Percentiles rank a stretch among this genome's conserved stretches.
Evolutionary conservation across 1,139 yeast species (phyloP).

Genomic region (Suhomyces ambrosiae): DNA sequence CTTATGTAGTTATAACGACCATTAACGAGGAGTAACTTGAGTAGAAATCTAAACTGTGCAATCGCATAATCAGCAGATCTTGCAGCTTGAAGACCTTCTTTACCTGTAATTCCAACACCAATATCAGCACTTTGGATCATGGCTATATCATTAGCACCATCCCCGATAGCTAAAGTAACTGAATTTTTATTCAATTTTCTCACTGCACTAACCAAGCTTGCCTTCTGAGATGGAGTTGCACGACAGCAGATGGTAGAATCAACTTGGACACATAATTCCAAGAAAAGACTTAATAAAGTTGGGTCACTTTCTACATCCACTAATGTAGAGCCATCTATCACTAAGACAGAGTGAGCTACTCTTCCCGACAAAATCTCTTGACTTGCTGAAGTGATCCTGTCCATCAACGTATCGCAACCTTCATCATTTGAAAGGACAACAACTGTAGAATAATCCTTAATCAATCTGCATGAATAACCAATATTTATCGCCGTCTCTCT

Average conservation of each 20-base stretch:
- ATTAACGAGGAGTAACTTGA: slow-evolving; percentile 84
- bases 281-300: slow-evolving; percentile 68
- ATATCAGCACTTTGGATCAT: slow-evolving; percentile 99
- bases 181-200: slow-evolving; percentile 62
- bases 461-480: slow-evolving; percentile 90
- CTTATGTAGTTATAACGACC: slow-evolving; percentile 94
- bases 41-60: slow-evolving; percentile 86
- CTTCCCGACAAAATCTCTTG: slow-evolving; percentile 63
- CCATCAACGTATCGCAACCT: slow-evolving; percentile 50
- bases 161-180: slow-evolving; percentile 97
- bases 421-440: slow-evolving; percentile 70
- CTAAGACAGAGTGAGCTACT: slow-evolving; percentile 92
- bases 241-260: slow-evolving; percentile 95
- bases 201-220: slow-evolving; percentile 80
- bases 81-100: slow-evolving; percentile 96
- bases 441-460: slow-evolving; percentile 89
- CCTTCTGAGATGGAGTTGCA: slow-evolving; percentile 96
- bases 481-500: slow-evolving; percentile 97
- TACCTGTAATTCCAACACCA: slow-evolving; percentile 96
- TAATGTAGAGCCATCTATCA: slow-evolving; percentile 88
- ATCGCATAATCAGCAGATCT: slow-evolving; percentile 93
- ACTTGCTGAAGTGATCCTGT: slow-evolving; percentile 60
- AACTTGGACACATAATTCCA: slow-evolving; percentile 81
- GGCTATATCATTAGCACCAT: slow-evolving; percentile 98
- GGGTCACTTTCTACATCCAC: slow-evolving; percentile 70